Base-by-base conservation (phyloP, 345 rosid species). In the Euphorbia peplus region DNA sequence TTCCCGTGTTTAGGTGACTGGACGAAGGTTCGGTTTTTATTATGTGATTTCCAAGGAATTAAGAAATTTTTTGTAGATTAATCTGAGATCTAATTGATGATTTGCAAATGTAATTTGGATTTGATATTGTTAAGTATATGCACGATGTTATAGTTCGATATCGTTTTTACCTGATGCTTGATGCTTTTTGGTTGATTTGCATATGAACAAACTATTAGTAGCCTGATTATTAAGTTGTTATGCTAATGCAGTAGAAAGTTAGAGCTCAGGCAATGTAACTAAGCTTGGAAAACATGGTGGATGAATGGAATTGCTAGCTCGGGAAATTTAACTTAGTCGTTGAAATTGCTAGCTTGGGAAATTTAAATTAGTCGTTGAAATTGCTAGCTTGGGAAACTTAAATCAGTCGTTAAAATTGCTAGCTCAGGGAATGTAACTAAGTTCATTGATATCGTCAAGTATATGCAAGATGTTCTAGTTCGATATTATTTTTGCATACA, bases 1-100 rank as follows among this genome's bases (percentile, higher is more conserved):
- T 0, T 72, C 81, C 10, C 89, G 90, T 53, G 96, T 87, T 2
- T 90, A 66, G 15, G 52, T 47, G 37, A 37, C 35, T 35, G 18
- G 47, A 26, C 13, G 29, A 62, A 21, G 19, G 22, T 62, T 37
- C 46, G 2, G 4, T 21, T 5, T 62, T 30, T 58, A 29, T 59
- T 30, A 0, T 32, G n/a, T 18, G 63, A 59, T 59, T 11, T 16
- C 12, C 30, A 59, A 18, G 24, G 24, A 18, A 59, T 30, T 59
- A 16, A 19, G 29, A 21, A 15, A 39, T 21, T 5, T 63, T 63
- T 63, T 63, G 66, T 63, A 63, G 66, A 63, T 63, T 44, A 63
- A 8, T 46, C 66, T 42, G 28, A 25, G 53, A 32, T 59, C 63
- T 59, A 10, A 59, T 59, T 59, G 32, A 32, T 59, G 44, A 59